Conservation (phyloP, 2,329 filamentous ascomycete species). For the Diaporthe eres region DNA sequence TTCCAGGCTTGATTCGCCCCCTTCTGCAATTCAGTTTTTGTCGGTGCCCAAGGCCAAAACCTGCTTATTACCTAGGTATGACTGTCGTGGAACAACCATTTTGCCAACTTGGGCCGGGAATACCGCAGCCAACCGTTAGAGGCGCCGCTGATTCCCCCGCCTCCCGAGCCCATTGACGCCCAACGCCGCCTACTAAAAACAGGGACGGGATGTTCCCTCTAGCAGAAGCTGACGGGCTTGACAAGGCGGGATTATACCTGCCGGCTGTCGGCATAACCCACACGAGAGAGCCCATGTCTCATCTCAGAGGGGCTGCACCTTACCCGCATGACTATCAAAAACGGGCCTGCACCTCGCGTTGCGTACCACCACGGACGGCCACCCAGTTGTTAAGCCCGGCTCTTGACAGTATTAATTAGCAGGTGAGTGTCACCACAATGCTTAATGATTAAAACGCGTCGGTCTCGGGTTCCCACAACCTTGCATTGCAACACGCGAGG, state of each 20-base stretch:
- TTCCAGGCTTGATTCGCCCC: slow-evolving; percentile 11
- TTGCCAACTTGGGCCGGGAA: background rate
- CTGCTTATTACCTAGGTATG: background rate
- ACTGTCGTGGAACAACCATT: slow-evolving; percentile 26
- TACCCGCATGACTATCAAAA: slow-evolving; percentile 12
- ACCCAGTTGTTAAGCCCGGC: background rate
- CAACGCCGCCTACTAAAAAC: slow-evolving; percentile 21
- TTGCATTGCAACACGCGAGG: slow-evolving; percentile 12
- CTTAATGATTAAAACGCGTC: background rate
- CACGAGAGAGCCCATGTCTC: slow-evolving; percentile 23
- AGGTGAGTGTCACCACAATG: slow-evolving; percentile 29
- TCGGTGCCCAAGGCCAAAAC: slow-evolving; percentile 31
- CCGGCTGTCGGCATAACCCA: slow-evolving; percentile 17
- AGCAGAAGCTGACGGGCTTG: background rate
- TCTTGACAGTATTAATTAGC: background rate
- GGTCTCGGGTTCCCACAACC: slow-evolving; percentile 19
- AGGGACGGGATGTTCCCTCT: slow-evolving; percentile 28
- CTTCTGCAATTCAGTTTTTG: background rate
- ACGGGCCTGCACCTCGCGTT: background rate
- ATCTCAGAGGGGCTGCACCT: slow-evolving; percentile 9
- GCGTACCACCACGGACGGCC: background rate
- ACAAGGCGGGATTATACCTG: slow-evolving; percentile 10
- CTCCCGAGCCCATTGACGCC: slow-evolving; percentile 31
- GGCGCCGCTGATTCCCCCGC: slow-evolving; percentile 4
- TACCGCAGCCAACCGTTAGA: slow-evolving; percentile 19